These are phyloP conservation scores for Alternaria sp. DNA, from an alignment of 2,329 filamentous ascomycete species.

Conservation along the genomic window DNA sequence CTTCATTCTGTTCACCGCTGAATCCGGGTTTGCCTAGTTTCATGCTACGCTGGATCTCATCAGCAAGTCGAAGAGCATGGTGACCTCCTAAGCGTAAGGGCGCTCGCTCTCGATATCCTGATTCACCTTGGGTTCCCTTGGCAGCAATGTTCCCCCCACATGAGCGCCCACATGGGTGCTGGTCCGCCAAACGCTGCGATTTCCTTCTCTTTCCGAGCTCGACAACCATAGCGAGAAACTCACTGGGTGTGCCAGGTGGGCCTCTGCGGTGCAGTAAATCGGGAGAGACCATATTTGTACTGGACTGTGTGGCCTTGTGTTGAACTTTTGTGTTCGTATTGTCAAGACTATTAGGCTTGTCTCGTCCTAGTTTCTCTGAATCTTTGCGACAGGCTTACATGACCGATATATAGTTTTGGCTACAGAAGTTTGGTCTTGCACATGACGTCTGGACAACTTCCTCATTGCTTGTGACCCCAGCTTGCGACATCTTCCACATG, in stretches of 20 bases:
- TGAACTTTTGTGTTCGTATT: background rate
- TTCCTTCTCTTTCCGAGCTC: accelerated
- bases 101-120: background rate
- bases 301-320: background rate
- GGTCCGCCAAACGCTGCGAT: background rate
- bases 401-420: background rate
- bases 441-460: background rate
- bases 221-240: background rate
- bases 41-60: background rate
- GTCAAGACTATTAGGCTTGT: background rate
- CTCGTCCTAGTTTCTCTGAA: accelerated
- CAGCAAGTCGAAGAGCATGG: background rate
- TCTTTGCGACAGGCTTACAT: background rate
- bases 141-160: background rate
- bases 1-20: background rate
- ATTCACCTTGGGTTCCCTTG: accelerated
- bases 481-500: background rate
- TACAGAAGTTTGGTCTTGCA: background rate
- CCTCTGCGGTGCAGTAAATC: background rate
- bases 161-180: accelerated
- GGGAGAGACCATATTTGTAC: background rate
- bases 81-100: background rate
- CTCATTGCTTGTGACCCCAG: background rate
- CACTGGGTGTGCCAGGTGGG: no score
- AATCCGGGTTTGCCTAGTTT: background rate